Evolutionary conservation across 78 protist species (phyloP), one percentile per base, ranked within the genome.

Genomic region (Capsaspora owczarzaki): DNA sequence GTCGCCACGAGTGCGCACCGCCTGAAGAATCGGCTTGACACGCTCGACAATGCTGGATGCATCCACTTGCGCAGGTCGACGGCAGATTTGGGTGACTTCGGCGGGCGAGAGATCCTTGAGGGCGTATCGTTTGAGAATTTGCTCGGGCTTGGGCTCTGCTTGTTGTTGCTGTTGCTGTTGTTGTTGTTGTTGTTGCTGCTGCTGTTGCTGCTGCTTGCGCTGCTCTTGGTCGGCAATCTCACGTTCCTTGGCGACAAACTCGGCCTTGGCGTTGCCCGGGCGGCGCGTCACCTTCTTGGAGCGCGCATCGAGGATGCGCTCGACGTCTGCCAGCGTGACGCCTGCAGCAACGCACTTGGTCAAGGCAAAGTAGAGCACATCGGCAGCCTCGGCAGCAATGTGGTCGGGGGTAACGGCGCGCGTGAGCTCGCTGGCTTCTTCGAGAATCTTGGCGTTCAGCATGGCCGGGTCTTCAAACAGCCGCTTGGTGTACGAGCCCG

Each of bases 321-420:
- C 88, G 5, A 88, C 85, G 68, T 79, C 82, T 1, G 29, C 74
- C 74, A 88, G 70, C 27, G 38, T 0, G 33, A 84, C 82, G 27
- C 82, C 86, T 22, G 41, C 76, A 19, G 41, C 43, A 12, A 63
- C 85, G 27, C 77, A 43, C 12, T 29, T 2, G 22, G 31, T 75
- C 49, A 86, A 14, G 31, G 80, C 76, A 47, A 89, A 89, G 83
- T 81, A 89, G 40, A 86, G 1, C 40, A 89, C 63, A 71, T 89
- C 93, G 43, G 93, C 93, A 0, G 90, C 88, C 61, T 89, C 93
- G 22, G 72, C 38, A 8, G 82, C 85, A 1, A 81, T 37, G 38
- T 81, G 78, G 0, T 49, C 79, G 35, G 56, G 5, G 31, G 46
- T 35, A 1, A 20, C 33, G 42, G 85, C 86, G 8, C 25, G 2